Conservation (phyloP, 1,284 basidiomycete species). For the Lentinus polychrous region DNA sequence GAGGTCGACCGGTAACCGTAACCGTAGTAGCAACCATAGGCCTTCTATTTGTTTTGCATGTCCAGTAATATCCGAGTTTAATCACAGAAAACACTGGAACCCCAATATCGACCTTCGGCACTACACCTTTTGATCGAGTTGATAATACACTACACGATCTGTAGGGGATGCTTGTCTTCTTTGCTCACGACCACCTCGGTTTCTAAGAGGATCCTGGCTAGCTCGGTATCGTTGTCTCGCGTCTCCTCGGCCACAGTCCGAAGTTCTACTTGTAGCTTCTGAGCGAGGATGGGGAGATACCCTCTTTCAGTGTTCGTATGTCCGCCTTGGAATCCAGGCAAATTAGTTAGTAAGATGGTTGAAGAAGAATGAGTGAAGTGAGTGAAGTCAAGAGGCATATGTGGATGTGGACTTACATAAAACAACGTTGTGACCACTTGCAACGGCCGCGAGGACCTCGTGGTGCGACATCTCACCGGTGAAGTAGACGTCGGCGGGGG, state of each 20-base stretch:
- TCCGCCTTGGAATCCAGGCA: conserved; percentile 20
- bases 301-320: conserved; percentile 87
- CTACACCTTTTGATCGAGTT: no score
- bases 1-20: conserved; percentile 35
- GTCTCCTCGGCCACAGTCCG: conserved; percentile 18
- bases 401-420: conserved; percentile 49
- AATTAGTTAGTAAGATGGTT: conserved; percentile 1
- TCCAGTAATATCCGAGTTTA: no score
- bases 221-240: conserved; percentile 15
- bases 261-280: conserved; percentile 53
- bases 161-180: conserved; percentile 54
- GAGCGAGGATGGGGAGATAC: conserved; percentile 67
- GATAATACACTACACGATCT: no score
- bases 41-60: no score
- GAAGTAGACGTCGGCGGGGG: conserved; percentile 75
- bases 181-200: conserved; percentile 53
- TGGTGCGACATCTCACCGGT: conserved; percentile 94
- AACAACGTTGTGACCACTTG: conserved; percentile 68
- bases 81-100: no score
- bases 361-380: conserved; percentile 3
- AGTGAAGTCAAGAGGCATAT: background rate
- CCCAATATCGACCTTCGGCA: no score
- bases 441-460: conserved; percentile 74
- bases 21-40: conserved; percentile 2
- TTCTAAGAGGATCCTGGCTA: conserved; percentile 16